Percentiles rank a stretch among this genome's conserved stretches.
Evolutionary conservation across 2,329 filamentous ascomycete genomes (phyloP).

Genomic region (Dactylellina parvicollis): DNA sequence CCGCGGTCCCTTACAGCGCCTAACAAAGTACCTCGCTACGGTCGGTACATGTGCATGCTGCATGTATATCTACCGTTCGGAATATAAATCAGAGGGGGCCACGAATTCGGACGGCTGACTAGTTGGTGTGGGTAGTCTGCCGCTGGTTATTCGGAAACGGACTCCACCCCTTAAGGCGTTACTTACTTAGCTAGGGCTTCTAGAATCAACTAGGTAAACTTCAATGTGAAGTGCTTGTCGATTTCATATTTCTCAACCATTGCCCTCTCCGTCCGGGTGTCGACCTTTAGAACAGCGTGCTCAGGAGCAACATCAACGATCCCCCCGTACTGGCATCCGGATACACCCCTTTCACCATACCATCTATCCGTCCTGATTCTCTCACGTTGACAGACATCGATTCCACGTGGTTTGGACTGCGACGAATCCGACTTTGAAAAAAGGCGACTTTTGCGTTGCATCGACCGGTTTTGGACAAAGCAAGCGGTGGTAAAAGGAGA

Average conservation of each 20-base stretch:
- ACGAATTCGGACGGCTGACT: not conserved
- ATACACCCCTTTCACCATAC: not conserved
- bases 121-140: not conserved
- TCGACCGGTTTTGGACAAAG: conserved; percentile 31
- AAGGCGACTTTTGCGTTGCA: conserved; percentile 33
- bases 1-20: not conserved
- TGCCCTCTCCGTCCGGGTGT: not conserved
- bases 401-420: conserved; percentile 9
- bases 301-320: not conserved
- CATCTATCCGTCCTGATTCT: not conserved
- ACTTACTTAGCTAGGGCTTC: not conserved
- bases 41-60: not conserved
- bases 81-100: conserved; percentile 2
- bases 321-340: too few relatives aligned
- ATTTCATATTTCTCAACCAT: not conserved
- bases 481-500: conserved; percentile 38
- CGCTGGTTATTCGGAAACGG: conserved; percentile 6
- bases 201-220: not conserved
- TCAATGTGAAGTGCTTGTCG: not conserved
- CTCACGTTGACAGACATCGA: not conserved
- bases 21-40: not conserved
- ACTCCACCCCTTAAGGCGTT: not conserved
- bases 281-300: not conserved
- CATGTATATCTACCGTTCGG: not conserved
- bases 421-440: not conserved